Percentiles rank a stretch among this genome's conserved stretches.
phyloP scores from a whole-genome alignment of 2,329 filamentous ascomycete genomes.

The Ceratocystis huliohia region DNA sequence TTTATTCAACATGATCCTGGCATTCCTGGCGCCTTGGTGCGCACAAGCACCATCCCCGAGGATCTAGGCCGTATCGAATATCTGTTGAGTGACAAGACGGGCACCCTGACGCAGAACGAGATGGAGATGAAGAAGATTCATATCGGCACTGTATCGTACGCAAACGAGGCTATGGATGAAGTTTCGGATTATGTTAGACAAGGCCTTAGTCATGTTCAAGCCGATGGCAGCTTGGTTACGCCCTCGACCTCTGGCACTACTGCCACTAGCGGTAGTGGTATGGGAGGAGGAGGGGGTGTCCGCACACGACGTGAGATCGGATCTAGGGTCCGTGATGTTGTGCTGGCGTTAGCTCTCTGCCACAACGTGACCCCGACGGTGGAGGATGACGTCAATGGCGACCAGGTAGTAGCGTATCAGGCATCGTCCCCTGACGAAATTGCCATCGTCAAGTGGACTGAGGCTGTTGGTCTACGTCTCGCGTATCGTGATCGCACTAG shows the following conservation, averaged over 20 bases:
- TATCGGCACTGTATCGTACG: constrained; percentile 94
- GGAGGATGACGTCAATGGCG: constrained; percentile 63
- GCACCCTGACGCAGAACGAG: constrained; percentile 94
- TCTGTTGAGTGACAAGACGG: constrained; percentile 90
- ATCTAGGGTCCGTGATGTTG: constrained; percentile 80
- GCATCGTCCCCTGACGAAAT: constrained; percentile 97
- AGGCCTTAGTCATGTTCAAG: constrained; percentile 49
- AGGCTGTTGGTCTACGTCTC: constrained; percentile 76
- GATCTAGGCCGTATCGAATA: constrained; percentile 94
- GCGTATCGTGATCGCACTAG: constrained; percentile 74
- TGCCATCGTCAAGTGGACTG: constrained; percentile 91
- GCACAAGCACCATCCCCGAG: constrained; percentile 94
- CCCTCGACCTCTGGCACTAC: constrained; percentile 53
- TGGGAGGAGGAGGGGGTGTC: constrained; percentile 45
- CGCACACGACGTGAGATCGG: constrained; percentile 87
- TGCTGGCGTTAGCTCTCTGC: constrained; percentile 81
- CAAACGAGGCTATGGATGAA: constrained; percentile 98
- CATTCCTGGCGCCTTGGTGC: constrained; percentile 82
- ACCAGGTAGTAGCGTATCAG: constrained; percentile 73
- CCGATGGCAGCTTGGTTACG: constrained; percentile 45
- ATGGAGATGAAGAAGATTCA: constrained; percentile 99
- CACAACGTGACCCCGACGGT: constrained; percentile 92
- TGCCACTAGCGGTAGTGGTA: constrained; percentile 29
- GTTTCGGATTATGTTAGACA: constrained; percentile 76
- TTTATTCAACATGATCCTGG: constrained; percentile 87